phyloP scores from a whole-genome alignment of 495 filamentous ascomycete genomes.

The Podospora sp. region DNA sequence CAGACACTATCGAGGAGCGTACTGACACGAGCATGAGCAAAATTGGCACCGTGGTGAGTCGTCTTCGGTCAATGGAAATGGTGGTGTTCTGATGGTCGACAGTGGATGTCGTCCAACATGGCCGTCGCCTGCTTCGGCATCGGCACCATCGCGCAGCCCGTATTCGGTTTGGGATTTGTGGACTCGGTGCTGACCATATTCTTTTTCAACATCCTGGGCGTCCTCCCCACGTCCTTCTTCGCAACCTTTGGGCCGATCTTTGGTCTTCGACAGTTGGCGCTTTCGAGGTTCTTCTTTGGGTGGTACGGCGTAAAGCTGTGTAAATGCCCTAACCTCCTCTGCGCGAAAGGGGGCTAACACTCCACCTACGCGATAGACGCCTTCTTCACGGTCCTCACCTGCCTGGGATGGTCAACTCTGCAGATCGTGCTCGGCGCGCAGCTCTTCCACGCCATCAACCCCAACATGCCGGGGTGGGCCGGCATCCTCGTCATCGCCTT shows the following conservation, averaged over 20 bases:
- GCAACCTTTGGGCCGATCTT: slow-evolving; percentile 77
- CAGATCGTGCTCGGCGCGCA: slow-evolving; percentile 85
- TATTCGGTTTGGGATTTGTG: neutral
- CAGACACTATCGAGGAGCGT: neutral
- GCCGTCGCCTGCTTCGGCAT: neutral
- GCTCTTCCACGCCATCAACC: slow-evolving; percentile 75
- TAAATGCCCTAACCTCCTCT: slow-evolving; percentile 1
- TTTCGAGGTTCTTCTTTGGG: slow-evolving; percentile 82
- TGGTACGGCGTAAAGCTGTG: slow-evolving; percentile 60
- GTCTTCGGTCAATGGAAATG: neutral
- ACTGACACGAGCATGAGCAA: slow-evolving; percentile 4
- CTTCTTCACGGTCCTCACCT: slow-evolving; percentile 74
- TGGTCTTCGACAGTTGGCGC: slow-evolving; percentile 82
- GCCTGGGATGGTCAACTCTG: slow-evolving; percentile 74
- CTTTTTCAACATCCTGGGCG: slow-evolving; percentile 77
- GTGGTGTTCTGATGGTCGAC: neutral
- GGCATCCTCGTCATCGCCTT: slow-evolving; percentile 77
- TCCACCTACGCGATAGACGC: too few species aligned
- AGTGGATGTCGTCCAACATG: neutral
- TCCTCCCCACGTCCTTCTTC: slow-evolving; percentile 77
- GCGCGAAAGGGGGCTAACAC: too few species aligned
- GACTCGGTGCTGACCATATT: slow-evolving; percentile 47
- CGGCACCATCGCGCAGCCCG: neutral
- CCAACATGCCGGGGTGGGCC: slow-evolving; percentile 68
- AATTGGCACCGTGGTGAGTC: neutral